Evolutionary conservation across 768 basidiomycete species (phyloP).

Genomic region (Suillus clintonianus): DNA sequence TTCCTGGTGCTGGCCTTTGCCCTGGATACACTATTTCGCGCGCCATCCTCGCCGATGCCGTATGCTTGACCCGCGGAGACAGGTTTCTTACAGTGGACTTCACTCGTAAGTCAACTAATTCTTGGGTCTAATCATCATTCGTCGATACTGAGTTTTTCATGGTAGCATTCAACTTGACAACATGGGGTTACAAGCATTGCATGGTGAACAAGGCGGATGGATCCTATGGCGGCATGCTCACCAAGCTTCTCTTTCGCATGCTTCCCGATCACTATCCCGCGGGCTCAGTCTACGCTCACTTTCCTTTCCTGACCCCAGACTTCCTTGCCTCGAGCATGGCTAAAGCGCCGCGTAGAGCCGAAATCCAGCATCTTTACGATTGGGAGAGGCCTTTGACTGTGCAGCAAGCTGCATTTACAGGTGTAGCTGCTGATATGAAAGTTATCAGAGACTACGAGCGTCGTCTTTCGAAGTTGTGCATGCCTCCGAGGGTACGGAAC

Average conservation of each 20-base stretch:
- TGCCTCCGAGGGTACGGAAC: not conserved
- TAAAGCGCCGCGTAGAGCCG: constrained; percentile 23
- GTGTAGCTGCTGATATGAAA: not conserved
- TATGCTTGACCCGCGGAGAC: constrained; percentile 75
- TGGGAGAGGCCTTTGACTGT: constrained; percentile 52
- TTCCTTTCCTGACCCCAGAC: constrained; percentile 74
- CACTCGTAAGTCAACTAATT: constrained; percentile 54
- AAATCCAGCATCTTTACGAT: constrained; percentile 48
- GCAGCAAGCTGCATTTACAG: not conserved
- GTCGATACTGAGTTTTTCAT: constrained; percentile 11
- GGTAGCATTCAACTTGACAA: constrained; percentile 69
- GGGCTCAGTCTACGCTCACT: constrained; percentile 70
- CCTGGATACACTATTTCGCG: constrained; percentile 84
- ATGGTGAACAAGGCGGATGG: constrained; percentile 65
- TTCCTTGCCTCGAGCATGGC: constrained; percentile 45
- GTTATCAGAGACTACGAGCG: constrained; percentile 10
- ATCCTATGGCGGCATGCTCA: constrained; percentile 75
- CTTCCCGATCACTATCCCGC: constrained; percentile 69
- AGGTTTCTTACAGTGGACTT: constrained; percentile 77
- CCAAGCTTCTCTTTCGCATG: constrained; percentile 69
- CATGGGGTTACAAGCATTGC: constrained; percentile 79
- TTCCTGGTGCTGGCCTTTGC: constrained; percentile 74
- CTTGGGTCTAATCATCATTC: not conserved
- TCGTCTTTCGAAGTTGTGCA: constrained; percentile 21
- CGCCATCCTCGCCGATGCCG: constrained; percentile 81